Evolutionary conservation across 2,329 filamentous ascomycete genomes (phyloP), one percentile per base, ranked within the genome.

Genomic region (Monilinia fructigena): DNA sequence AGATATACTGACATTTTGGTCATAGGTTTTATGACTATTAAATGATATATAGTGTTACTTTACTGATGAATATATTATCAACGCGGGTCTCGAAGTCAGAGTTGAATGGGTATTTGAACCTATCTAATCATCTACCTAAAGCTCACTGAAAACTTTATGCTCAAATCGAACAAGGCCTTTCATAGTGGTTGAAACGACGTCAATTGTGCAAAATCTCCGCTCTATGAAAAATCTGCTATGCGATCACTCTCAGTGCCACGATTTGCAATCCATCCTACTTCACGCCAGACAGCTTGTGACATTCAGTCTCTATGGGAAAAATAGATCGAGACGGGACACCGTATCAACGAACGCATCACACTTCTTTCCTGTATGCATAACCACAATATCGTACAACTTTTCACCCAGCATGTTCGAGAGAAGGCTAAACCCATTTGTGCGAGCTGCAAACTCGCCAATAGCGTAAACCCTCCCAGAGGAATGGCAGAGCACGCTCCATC

Each of bases 1-100:
- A 31, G 2, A 12, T n/a, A 59, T 64, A 65, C 73, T 75, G 63
- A 74, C 63, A 28, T 20, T 60, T 11, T 48, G 35, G 42, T 52
- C 45, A 48, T 50, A 76, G 74, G 54, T 76, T 76, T 67, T 76
- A 76, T 66, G 74, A 76, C 55, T 76, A 76, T 68, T 76, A 72
- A 67, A 58, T 20, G 12, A 59, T 11, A 26, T 38, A 38, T 35
- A 55, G 53, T 47, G 5, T 28, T 35, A 14, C 8, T 12, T n/a
- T 23, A 47, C 18, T 8, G 38, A 23, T 40, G 10, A 26, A 50
- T 18, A 2, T 11, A 50, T 4, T 12, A 50, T 50, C 4, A 35
- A 38, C 12, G 18, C 20, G 28, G 20, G 26, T 8, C 31, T 40
- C 18, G n/a, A 12, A 26, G n/a, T 3, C 14, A 11, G 14, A 50